Conservation (phyloP, 2,329 filamentous ascomycete genomes). For the Pochonia chlamydosporia region DNA sequence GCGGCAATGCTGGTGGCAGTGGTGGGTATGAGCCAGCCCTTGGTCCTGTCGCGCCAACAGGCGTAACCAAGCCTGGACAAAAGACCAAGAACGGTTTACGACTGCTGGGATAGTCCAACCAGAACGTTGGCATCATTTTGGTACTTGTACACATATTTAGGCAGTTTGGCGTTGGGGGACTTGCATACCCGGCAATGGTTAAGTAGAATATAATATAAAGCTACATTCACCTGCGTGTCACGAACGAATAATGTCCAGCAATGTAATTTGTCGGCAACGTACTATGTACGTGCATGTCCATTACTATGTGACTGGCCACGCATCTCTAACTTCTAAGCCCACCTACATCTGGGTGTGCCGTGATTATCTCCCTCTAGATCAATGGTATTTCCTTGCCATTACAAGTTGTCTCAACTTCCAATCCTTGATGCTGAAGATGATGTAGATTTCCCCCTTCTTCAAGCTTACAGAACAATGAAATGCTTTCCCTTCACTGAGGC, state of each 20-base stretch:
- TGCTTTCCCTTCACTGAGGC: background rate
- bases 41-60: constrained; percentile 42
- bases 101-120: constrained; percentile 55
- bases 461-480: background rate
- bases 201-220: background rate
- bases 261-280: too few species aligned
- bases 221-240: too few species aligned
- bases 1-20: constrained; percentile 19
- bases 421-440: background rate
- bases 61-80: constrained; percentile 56
- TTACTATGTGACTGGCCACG: background rate
- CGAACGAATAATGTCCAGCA: too few species aligned
- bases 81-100: constrained; percentile 63
- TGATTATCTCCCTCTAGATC: too few species aligned
- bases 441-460: background rate
- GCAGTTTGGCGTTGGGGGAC: constrained; percentile 16
- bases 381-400: background rate
- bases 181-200: constrained; percentile 6
- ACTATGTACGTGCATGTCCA: background rate
- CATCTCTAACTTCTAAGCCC: background rate
- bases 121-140: background rate
- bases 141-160: background rate
- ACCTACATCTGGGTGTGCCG: too few species aligned
- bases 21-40: constrained; percentile 44
- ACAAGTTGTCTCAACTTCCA: background rate